Evolutionary conservation across 164 flowering plant species (phyloP).

Genomic region (Nymphaea thermarum): DNA sequence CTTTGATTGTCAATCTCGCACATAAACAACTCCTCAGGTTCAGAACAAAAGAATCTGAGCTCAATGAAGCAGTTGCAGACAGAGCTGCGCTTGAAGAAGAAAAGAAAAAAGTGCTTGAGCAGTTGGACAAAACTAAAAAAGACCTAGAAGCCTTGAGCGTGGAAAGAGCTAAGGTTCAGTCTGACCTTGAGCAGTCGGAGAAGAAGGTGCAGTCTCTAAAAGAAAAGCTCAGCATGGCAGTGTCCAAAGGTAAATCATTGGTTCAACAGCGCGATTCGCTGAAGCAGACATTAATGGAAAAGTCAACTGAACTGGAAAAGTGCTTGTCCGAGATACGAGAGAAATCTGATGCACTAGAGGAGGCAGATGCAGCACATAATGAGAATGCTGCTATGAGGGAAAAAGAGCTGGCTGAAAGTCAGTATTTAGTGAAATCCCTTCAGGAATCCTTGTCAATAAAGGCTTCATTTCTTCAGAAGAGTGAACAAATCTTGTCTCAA

Average conservation of each 20-base stretch:
- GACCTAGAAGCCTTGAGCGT: conserved; percentile 22
- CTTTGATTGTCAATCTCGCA: conserved; percentile 22
- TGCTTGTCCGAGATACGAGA: conserved; percentile 48
- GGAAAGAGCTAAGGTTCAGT: conserved; percentile 33
- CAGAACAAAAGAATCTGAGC: conserved; percentile 33
- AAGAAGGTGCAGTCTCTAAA: conserved; percentile 39
- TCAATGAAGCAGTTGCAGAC: conserved; percentile 21
- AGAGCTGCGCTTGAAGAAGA: conserved; percentile 35
- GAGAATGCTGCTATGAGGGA: neutral
- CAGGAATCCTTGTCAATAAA: conserved; percentile 44
- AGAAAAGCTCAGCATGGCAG: conserved; percentile 94
- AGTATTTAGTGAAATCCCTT: conserved; percentile 40
- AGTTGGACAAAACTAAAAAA: conserved; percentile 32
- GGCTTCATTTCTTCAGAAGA: conserved; percentile 25
- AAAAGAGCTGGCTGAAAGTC: conserved; percentile 32
- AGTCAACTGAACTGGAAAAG: conserved; percentile 61
- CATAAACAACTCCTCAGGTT: conserved; percentile 31
- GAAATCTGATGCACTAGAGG: conserved; percentile 58
- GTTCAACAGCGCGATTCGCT: conserved; percentile 84
- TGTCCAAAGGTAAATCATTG: conserved; percentile 91
- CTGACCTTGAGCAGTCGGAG: conserved; percentile 80
- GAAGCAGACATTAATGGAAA: conserved; percentile 62
- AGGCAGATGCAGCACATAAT: conserved; percentile 24
- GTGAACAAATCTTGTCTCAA: conserved; percentile 42
- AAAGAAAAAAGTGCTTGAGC: conserved; percentile 35